Evolutionary conservation across 2,329 filamentous ascomycete genomes (phyloP), one percentile per base, ranked within the genome.

Genomic region (Pseudogymnoascus destructans): DNA sequence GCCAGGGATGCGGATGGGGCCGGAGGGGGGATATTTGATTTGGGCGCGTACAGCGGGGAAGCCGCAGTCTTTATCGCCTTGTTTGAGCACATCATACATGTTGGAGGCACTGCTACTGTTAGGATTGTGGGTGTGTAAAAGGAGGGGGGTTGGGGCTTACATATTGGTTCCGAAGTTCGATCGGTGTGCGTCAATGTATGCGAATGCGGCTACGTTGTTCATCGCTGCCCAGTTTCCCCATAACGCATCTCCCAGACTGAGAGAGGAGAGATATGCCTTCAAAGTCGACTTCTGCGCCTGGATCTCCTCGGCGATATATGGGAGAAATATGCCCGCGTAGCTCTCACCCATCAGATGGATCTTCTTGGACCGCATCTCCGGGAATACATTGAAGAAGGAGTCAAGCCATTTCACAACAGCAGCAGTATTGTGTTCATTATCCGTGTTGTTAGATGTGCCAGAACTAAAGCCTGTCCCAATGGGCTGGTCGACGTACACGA

Each of bases 401-500:
- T 46, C 30, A 11, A 59, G 54, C 32, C 54, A 59, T 55, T 27
- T 19, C 5, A 33, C 55, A 32, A 57, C 35, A 25, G 54, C 17
- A n/a, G 46, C 49, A 8, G 19, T 40, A 23, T 33, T 56, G 17
- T 30, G 11, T 3, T 15, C 21, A 13, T 30, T 49, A 19, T 32
- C 11, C 15, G 33, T 23, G n/a, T 19, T 27, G n/a, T n/a, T 19
- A 2, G 30, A 21, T 27, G 11, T 19, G 3, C 66, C 66, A 46
- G 63, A 62, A 6, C 63, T 63, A 58, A 67, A 69, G 0, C 66
- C 67, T 2, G 65, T 68, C 5, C 66, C 66, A 1, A 68, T 60
- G 4, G 66, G 67, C 49, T 68, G 66, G 52, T 69, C 66, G 33
- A 69, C 60, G 64, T 66, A 68, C 3, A 69, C 63, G 7, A 68